Conservation (phyloP, 2,329 filamentous ascomycete species). For the Acephala macrosclerotiorum region DNA sequence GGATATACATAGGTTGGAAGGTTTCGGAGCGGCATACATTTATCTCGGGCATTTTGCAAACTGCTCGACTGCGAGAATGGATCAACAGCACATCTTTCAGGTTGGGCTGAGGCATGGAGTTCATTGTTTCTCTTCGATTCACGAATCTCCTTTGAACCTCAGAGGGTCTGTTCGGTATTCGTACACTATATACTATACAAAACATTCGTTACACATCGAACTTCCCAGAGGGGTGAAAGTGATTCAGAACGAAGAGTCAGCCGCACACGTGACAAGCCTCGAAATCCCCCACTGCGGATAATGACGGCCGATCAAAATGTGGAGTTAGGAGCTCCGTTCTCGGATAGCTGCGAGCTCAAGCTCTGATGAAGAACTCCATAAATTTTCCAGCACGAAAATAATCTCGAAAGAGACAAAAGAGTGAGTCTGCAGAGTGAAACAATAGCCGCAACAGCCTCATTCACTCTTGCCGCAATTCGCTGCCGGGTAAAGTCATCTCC, state of each 20-base stretch:
- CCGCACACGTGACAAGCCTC: not conserved
- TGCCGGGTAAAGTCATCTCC: conserved; percentile 9
- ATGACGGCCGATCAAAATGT: conserved; percentile 15
- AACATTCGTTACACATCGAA: not conserved
- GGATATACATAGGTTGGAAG: not conserved
- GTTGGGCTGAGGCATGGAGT: conserved; percentile 8
- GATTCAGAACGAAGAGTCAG: not conserved
- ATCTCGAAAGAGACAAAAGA: not conserved
- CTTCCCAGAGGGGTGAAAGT: not conserved
- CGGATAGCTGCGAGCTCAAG: conserved; percentile 16
- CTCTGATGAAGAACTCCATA: not conserved
- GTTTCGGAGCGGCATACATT: not conserved
- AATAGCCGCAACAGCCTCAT: not conserved
- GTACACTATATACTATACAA: not conserved
- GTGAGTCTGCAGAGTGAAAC: not conserved
- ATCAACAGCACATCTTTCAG: conserved; percentile 2
- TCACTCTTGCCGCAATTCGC: not conserved
- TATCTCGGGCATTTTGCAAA: conserved; percentile 5
- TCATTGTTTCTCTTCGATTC: not conserved
- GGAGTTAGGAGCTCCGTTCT: conserved; percentile 18
- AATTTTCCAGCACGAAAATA: conserved; percentile 13
- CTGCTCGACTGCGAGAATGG: conserved; percentile 8
- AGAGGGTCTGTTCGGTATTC: not conserved
- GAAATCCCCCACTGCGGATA: conserved; percentile 9
- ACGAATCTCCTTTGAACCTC: not conserved